These are phyloP conservation scores for Coemansia interrupta DNA, from an alignment of 192 early-diverging fungal species.

Conservation along the genomic window DNA sequence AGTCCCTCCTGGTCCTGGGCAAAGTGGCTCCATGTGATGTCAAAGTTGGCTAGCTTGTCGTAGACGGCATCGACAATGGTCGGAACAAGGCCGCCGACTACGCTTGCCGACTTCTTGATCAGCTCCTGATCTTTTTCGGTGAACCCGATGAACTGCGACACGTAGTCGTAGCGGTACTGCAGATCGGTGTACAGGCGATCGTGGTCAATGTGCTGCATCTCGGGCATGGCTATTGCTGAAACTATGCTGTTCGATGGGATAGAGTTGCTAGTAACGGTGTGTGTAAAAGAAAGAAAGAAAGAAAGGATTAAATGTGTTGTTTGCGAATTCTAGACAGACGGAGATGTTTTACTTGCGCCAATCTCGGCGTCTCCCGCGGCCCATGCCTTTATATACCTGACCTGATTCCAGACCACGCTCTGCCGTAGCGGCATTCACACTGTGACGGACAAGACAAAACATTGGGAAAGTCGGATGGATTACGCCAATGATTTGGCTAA, in stretches of 20 bases:
- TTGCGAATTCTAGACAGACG: not conserved
- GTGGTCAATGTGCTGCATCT: constrained; percentile 62
- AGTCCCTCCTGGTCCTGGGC: constrained; percentile 66
- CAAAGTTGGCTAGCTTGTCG: constrained; percentile 63
- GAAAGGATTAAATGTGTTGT: not conserved
- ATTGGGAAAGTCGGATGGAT: too few species aligned
- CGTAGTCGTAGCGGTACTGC: constrained; percentile 75
- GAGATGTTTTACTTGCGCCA: too few species aligned
- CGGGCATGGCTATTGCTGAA: constrained; percentile 11
- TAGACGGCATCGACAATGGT: constrained; percentile 77
- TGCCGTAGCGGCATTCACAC: too few species aligned
- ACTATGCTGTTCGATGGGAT: not conserved
- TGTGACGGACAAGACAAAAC: too few species aligned
- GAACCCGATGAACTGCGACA: constrained; percentile 71
- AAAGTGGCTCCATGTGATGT: constrained; percentile 73
- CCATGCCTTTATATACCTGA: too few species aligned
- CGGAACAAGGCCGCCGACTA: constrained; percentile 66
- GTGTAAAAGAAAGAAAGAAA: not conserved
- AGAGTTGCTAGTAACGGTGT: not conserved
- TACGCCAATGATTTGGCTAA: too few species aligned
- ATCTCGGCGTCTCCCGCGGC: too few species aligned
- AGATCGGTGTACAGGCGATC: constrained; percentile 67
- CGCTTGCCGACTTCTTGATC: constrained; percentile 62
- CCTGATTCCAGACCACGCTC: too few species aligned
- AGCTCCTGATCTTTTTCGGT: constrained; percentile 63